Percentiles rank a stretch among this genome's conserved stretches.
phyloP scores from a whole-genome alignment of 2,329 filamentous ascomycete species.

The Verruconis gallopava region DNA sequence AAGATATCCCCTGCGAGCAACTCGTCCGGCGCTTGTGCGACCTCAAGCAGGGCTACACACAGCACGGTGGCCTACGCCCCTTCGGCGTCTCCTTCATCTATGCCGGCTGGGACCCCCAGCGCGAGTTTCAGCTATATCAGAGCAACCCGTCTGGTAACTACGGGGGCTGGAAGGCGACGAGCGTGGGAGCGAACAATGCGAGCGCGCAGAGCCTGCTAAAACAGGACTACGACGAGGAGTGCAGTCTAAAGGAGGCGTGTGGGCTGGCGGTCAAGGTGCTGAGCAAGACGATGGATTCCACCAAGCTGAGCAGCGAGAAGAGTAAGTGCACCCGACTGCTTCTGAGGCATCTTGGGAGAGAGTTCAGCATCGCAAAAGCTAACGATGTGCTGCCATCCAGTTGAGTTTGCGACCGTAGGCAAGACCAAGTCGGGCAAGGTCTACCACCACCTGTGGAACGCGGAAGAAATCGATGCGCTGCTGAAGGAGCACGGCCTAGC shows the following conservation, averaged over 20 bases:
- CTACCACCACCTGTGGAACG: slow-evolving; percentile 95
- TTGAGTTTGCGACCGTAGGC: slow-evolving; percentile 96
- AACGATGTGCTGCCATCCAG: no score
- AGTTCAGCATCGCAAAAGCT: no score
- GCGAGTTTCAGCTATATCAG: slow-evolving; percentile 97
- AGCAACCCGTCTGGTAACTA: slow-evolving; percentile 99
- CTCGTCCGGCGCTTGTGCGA: slow-evolving; percentile 93
- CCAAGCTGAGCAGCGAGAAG: slow-evolving; percentile 97
- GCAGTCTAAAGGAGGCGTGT: slow-evolving; percentile 88
- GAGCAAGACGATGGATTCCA: slow-evolving; percentile 99
- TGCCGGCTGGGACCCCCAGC: slow-evolving; percentile 88
- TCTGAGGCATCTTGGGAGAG: no score
- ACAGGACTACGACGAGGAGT: slow-evolving; percentile 99
- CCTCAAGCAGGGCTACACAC: slow-evolving; percentile 97
- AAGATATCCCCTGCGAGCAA: slow-evolving; percentile 99
- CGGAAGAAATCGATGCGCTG: slow-evolving; percentile 88
- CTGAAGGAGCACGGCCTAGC: slow-evolving; percentile 92
- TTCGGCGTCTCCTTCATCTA: slow-evolving; percentile 99
- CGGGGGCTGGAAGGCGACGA: slow-evolving; percentile 97
- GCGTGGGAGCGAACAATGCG: slow-evolving; percentile 94
- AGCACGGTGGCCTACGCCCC: slow-evolving; percentile 93
- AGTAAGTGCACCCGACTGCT: slow-evolving; percentile 47
- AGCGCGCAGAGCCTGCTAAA: slow-evolving; percentile 94
- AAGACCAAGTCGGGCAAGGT: slow-evolving; percentile 92
- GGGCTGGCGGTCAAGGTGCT: slow-evolving; percentile 96